phyloP scores from a whole-genome alignment of 2,329 filamentous ascomycete species.

The Claviceps arundinis region DNA sequence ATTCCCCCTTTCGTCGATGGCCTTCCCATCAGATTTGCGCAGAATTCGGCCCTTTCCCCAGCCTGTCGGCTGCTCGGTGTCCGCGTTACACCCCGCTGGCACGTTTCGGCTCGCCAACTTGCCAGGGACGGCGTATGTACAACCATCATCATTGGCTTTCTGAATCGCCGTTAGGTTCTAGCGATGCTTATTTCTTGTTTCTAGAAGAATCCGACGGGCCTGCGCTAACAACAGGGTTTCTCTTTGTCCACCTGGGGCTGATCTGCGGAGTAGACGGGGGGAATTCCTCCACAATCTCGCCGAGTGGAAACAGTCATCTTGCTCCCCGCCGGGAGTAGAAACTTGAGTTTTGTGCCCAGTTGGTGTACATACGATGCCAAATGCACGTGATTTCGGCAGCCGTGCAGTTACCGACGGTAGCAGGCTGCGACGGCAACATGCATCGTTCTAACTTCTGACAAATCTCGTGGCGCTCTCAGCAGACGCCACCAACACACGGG shows the following conservation, averaged over 20 bases:
- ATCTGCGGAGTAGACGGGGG: background rate
- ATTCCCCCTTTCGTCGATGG: too few relatives aligned
- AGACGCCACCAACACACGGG: too few relatives aligned
- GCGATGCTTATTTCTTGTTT: background rate
- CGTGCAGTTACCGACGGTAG: too few relatives aligned
- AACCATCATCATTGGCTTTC: background rate
- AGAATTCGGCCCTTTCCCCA: background rate
- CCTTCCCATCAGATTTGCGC: too few relatives aligned
- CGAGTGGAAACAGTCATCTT: background rate
- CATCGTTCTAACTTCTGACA: too few relatives aligned
- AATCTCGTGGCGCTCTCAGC: too few relatives aligned
- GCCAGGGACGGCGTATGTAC: background rate
- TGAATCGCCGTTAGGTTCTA: background rate
- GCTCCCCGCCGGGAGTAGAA: too few relatives aligned
- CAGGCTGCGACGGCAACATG: too few relatives aligned
- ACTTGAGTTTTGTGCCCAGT: too few relatives aligned
- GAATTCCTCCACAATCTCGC: background rate
- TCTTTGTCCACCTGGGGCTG: background rate
- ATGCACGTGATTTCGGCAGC: too few relatives aligned
- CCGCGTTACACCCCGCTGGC: constrained; percentile 6
- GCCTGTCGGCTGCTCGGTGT: background rate
- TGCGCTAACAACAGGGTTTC: background rate
- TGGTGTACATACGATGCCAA: too few relatives aligned
- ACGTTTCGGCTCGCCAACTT: background rate
- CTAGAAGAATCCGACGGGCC: background rate